Evolutionary conservation across 441 rosid genomes (phyloP), one percentile per base, ranked within the genome.

Genomic region (Erodium chrysanthum): DNA sequence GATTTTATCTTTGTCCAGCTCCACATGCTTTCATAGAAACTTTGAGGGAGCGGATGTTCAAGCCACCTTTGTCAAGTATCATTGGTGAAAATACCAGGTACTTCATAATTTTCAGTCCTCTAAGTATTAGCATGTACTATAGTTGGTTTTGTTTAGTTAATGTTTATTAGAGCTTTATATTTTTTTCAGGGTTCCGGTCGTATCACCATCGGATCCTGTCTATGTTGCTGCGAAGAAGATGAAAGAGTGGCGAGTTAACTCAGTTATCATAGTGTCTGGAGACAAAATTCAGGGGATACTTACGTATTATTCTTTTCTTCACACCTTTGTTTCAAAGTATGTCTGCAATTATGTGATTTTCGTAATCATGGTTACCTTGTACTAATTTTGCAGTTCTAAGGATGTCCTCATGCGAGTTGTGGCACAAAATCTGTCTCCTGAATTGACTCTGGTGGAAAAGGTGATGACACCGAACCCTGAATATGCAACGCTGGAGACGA

Each of bases 391-490:
- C 85, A 91, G 99, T 66, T 90, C 99, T 48, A 94, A 88, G 81
- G 99, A 94, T 76, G 89, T 94, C 72, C 80, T 94, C 82, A 91
- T 91, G 99, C 84, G 97, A 67, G 96, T 94, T 69, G 83, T 87
- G 50, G 82, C 96, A 59, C 94, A 91, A 77, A 83, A 84, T 81
- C 88, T 88, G 40, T 71, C 94, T 61, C 83, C 94, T 5, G 85
- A 84, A 68, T 82, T 90, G 59, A 88, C 94, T 74, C 69, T 76
- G 44, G 86, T 91, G 69, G 99, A 88, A 83, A 84, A 82, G 96
- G 91, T 91, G 73, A 91, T 94, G 99, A 94, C 97, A 75, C 90
- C 84, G 42, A 88, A 94, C 79, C 97, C 97, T 74, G 99, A 86
- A 80, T 94, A 92, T 71, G 94, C 94, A 25, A 81, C 85, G 9